These are phyloP conservation scores for Ceratocystis cubensis DNA, from an alignment of 2,329 filamentous ascomycete genomes.

Conservation along the genomic window DNA sequence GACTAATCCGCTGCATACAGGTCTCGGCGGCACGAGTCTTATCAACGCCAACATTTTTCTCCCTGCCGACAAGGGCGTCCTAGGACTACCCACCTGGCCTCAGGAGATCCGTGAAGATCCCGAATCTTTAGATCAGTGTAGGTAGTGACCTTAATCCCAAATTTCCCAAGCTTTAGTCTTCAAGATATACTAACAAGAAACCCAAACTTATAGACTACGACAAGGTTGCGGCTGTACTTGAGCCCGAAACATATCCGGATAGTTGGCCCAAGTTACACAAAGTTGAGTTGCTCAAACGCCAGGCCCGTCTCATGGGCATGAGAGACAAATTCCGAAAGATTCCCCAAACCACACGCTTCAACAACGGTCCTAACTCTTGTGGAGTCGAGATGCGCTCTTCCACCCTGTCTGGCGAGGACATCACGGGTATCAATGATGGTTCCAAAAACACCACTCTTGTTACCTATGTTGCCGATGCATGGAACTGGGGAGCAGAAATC, in stretches of 20 bases:
- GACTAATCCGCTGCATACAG: slow-evolving; percentile 25
- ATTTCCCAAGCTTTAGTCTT: not conserved
- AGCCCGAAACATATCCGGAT: slow-evolving; percentile 46
- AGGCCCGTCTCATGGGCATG: slow-evolving; percentile 41
- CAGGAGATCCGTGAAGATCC: slow-evolving; percentile 38
- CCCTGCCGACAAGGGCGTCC: slow-evolving; percentile 42
- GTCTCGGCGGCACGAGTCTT: slow-evolving; percentile 52
- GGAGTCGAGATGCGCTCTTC: slow-evolving; percentile 52
- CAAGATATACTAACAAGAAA: not conserved
- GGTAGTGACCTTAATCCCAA: slow-evolving; percentile 24
- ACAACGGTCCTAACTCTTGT: slow-evolving; percentile 46
- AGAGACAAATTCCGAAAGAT: slow-evolving; percentile 42
- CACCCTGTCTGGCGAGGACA: slow-evolving; percentile 48
- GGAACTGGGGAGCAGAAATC: slow-evolving; percentile 60
- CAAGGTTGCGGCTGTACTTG: slow-evolving; percentile 42
- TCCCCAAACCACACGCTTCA: slow-evolving; percentile 51
- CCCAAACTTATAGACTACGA: slow-evolving; percentile 40
- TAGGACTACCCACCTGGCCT: slow-evolving; percentile 47
- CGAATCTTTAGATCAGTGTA: slow-evolving; percentile 37
- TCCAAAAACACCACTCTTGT: slow-evolving; percentile 54
- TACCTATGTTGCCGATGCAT: slow-evolving; percentile 56
- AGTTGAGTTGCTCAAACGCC: slow-evolving; percentile 42
- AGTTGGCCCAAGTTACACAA: slow-evolving; percentile 48
- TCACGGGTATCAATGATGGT: slow-evolving; percentile 53
- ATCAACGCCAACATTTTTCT: slow-evolving; percentile 58